These are phyloP conservation scores for Centaurea solstitialis DNA, from an alignment of 129 eudicot species.

Conservation along the genomic window DNA sequence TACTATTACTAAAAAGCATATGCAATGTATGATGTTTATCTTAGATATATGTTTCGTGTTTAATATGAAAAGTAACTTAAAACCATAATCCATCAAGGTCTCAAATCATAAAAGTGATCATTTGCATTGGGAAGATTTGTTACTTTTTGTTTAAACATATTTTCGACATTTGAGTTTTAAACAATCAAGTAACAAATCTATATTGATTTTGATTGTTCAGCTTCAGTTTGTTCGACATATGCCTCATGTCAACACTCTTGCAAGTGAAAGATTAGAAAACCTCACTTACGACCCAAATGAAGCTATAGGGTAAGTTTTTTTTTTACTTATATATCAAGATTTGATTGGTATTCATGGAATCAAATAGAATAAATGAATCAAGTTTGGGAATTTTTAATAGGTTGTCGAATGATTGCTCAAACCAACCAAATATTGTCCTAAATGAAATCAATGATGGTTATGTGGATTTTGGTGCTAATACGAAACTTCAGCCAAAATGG, in stretches of 20 bases:
- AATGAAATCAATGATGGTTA: slow-evolving; percentile 11
- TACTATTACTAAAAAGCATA: neutral
- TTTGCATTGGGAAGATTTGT: neutral
- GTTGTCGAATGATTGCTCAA: slow-evolving; percentile 4
- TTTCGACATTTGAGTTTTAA: neutral
- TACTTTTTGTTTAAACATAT: neutral
- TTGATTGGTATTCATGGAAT: neutral
- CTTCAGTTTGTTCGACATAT: slow-evolving; percentile 34
- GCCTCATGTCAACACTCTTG: slow-evolving; percentile 15
- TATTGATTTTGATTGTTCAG: slow-evolving; percentile 16
- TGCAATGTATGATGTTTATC: neutral
- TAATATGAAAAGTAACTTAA: neutral
- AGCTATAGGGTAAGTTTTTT: slow-evolving; percentile 14
- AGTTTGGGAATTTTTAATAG: neutral
- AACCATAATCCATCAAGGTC: neutral
- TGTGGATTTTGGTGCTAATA: neutral
- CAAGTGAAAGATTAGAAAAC: slow-evolving; percentile 26
- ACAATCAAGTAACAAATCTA: neutral
- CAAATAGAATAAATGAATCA: neutral
- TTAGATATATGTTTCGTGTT: neutral
- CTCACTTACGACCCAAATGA: neutral
- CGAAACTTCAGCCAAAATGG: slow-evolving; percentile 7
- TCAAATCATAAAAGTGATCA: neutral
- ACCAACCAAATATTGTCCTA: slow-evolving; percentile 11
- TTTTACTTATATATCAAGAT: neutral